These are phyloP conservation scores for Tilletia setariae DNA, from an alignment of 1,284 basidiomycete species.

Conservation along the genomic window DNA sequence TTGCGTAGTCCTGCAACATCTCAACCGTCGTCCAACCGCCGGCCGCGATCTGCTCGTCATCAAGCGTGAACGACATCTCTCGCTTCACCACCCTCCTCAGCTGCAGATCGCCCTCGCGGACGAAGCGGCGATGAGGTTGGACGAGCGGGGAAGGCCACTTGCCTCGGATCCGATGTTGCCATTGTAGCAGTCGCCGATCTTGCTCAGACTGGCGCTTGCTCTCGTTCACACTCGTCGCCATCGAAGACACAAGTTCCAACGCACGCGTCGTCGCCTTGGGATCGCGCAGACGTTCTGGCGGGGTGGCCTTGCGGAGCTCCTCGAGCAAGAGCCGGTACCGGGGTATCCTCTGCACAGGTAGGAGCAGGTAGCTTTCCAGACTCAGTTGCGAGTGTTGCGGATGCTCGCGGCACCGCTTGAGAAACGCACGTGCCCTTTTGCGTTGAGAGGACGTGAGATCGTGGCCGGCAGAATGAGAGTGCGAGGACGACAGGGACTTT, in stretches of 20 bases:
- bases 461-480: background rate
- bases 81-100: conserved; percentile 87
- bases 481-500: background rate
- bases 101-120: conserved; percentile 65
- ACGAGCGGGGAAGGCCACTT: conserved; percentile 92
- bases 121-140: conserved; percentile 82
- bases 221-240: conserved; percentile 51
- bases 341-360: conserved; percentile 94
- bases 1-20: conserved; percentile 16
- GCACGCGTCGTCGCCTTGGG: conserved; percentile 33
- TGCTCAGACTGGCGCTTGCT: conserved; percentile 56
- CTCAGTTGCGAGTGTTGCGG: conserved; percentile 94
- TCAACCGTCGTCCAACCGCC: conserved; percentile 4
- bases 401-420: conserved; percentile 53
- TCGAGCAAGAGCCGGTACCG: conserved; percentile 76
- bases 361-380: conserved; percentile 85
- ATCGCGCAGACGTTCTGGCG: conserved; percentile 28
- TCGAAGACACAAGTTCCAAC: conserved; percentile 42
- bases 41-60: background rate
- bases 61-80: conserved; percentile 68
- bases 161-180: conserved; percentile 87
- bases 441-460: conserved; percentile 31
- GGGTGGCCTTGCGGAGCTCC: conserved; percentile 46
- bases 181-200: conserved; percentile 42
- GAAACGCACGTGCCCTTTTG: conserved; percentile 43